Evolutionary conservation across 208 protist species (phyloP), one percentile per base, ranked within the genome.

Genomic region (Leptomonas pyrrhocoris): DNA sequence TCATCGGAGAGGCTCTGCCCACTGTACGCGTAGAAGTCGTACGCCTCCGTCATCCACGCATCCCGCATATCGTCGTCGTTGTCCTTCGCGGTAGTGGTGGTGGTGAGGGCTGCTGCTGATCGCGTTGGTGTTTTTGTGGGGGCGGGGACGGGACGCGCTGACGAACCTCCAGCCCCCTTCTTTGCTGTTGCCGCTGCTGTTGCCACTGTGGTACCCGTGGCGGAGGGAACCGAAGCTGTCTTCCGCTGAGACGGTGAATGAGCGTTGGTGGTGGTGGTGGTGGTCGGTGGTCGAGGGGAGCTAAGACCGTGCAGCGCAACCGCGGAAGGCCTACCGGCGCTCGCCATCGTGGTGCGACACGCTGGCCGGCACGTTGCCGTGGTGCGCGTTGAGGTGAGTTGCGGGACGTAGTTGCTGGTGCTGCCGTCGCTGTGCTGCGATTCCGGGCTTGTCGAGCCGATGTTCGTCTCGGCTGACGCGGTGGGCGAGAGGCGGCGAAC

Each of bases 1-100:
- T 46, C 61, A 15, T 67, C 70, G 2, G 61, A 54, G 0, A 49
- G 54, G 55, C 57, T 65, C 3, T 31, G 1, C 2, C 48, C 43
- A 18, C 23, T 40, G 69, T 68, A 74, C 4, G 40, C 61, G 54
- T 68, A 68, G 54, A 62, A 68, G 23, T 50, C 54, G 45, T 68
- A 74, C 11, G 54, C 43, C 38, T 74, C 61, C 11, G 34, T 53
- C 53, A 56, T 64, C 59, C 54, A 74, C 42, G 34, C 61, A 59
- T 30, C 61, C 4, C 45, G 40, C 12, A 34, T 45, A 45, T 56
- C 54, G 34, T 60, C 45, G 28, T 55, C 45, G 30, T 25, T 25
- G 60, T 63, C 38, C 8, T 23, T 27, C 5, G 43, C 43, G 16
- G 16, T 12, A 7, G 11, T 48, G 27, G 34, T 38, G 34, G 9